A percentile compares a stretch with the other conserved stretches of the same genome.
Conservation (phyloP, 176 grass and related monocot genomes). For the Oryza rufipogon region DNA sequence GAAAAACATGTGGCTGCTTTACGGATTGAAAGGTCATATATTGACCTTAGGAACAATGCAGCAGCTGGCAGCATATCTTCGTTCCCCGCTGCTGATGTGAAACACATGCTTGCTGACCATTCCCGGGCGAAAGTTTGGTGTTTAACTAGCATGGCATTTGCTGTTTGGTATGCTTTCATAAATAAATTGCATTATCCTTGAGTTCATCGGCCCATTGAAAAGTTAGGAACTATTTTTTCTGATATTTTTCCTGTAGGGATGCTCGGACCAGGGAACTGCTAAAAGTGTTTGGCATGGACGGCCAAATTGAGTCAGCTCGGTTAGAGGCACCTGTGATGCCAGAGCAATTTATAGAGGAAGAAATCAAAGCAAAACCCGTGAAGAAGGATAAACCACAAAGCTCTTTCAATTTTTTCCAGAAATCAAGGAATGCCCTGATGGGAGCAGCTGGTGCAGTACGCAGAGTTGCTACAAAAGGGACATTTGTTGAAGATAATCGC, state of each 20-base stretch:
- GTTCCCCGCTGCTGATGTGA: constrained; percentile 77
- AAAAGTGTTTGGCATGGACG: constrained; percentile 88
- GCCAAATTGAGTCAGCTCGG: constrained; percentile 64
- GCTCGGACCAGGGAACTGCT: constrained; percentile 79
- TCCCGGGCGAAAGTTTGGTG: constrained; percentile 81
- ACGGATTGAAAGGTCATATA: constrained; percentile 68
- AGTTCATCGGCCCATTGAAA: neutral
- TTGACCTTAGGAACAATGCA: constrained; percentile 79
- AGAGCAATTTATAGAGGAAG: constrained; percentile 82
- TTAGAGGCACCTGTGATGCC: constrained; percentile 57
- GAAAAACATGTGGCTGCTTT: constrained; percentile 71
- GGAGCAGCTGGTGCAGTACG: constrained; percentile 84
- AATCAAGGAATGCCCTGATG: constrained; percentile 87
- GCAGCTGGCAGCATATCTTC: constrained; percentile 65
- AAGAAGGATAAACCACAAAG: constrained; percentile 83
- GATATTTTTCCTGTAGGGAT: constrained; percentile 67
- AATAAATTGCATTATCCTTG: constrained; percentile 12
- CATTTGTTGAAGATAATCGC: constrained; percentile 77
- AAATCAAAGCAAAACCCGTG: constrained; percentile 76
- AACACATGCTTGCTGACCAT: constrained; percentile 72
- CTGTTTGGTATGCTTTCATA: constrained; percentile 73
- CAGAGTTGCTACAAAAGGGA: constrained; percentile 82
- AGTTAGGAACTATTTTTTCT: neutral
- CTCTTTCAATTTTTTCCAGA: constrained; percentile 75
- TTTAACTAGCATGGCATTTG: constrained; percentile 70